Conservation (phyloP, 2,329 filamentous ascomycete species). For the Fusarium setosum region DNA sequence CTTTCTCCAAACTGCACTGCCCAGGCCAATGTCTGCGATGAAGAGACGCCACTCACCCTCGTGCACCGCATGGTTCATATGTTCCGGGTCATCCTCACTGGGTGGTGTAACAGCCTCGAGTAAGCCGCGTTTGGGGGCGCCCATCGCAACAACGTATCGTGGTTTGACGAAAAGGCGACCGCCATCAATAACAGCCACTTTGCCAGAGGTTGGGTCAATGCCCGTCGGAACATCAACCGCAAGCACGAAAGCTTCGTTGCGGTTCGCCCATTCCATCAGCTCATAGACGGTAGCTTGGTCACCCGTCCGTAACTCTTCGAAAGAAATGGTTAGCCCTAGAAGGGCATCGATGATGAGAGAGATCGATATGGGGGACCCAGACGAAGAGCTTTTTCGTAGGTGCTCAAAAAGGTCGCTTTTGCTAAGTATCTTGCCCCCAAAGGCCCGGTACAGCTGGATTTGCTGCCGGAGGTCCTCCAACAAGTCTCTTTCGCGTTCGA, state of each 20-base stretch:
- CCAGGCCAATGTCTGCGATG: slow-evolving; percentile 88
- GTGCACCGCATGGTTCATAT: slow-evolving; percentile 46
- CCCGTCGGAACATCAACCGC: slow-evolving; percentile 94
- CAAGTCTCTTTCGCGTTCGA: slow-evolving; percentile 84
- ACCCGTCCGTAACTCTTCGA: slow-evolving; percentile 86
- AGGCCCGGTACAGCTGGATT: slow-evolving; percentile 83
- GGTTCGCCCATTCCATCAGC: slow-evolving; percentile 93
- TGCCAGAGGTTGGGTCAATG: slow-evolving; percentile 82
- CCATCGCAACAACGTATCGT: slow-evolving; percentile 85
- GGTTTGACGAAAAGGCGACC: slow-evolving; percentile 83
- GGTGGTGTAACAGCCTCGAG: slow-evolving; percentile 77
- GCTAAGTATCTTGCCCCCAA: slow-evolving; percentile 78
- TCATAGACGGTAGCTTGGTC: slow-evolving; percentile 89
- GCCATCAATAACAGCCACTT: slow-evolving; percentile 75
- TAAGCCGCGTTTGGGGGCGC: slow-evolving; percentile 86
- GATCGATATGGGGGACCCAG: slow-evolving; percentile 63
- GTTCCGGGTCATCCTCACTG: slow-evolving; percentile 51
- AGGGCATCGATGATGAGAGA: slow-evolving; percentile 91
- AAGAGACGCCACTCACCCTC: slow-evolving; percentile 81
- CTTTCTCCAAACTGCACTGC: slow-evolving; percentile 85
- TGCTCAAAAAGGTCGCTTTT: slow-evolving; percentile 72
- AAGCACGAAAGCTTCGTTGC: slow-evolving; percentile 83
- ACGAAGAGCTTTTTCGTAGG: slow-evolving; percentile 58
- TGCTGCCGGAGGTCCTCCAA: slow-evolving; percentile 85
- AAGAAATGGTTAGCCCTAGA: slow-evolving; percentile 86